Percentiles rank a stretch among this genome's conserved stretches.
Evolutionary conservation across 1,139 yeast genomes (phyloP).

Genomic region (Scheffersomyces quercinus): DNA sequence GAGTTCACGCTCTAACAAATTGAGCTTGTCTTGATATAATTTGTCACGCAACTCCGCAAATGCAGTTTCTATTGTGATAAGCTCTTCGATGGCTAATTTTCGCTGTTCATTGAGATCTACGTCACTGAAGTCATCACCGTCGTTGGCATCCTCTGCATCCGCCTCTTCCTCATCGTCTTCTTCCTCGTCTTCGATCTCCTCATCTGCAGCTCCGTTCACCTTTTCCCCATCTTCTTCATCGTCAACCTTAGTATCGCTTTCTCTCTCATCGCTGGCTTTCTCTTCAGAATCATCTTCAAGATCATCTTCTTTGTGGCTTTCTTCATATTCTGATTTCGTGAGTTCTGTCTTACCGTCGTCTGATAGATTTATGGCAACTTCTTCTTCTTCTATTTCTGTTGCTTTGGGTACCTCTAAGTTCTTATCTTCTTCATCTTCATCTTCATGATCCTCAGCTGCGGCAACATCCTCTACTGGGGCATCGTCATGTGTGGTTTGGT

Average conservation of each 20-base stretch:
- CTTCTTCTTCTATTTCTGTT: constrained; percentile 11
- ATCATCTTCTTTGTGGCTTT: constrained; percentile 8
- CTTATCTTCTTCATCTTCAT: constrained; percentile 5
- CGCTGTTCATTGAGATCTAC: constrained; percentile 51
- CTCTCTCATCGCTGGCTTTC: constrained; percentile 14
- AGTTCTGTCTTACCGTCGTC: background rate
- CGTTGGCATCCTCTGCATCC: constrained; percentile 19
- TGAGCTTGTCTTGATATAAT: constrained; percentile 71
- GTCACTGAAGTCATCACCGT: constrained; percentile 23
- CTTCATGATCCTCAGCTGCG: constrained; percentile 13
- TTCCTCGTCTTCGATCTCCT: constrained; percentile 19
- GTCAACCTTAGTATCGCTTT: constrained; percentile 13
- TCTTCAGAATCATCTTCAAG: constrained; percentile 6
- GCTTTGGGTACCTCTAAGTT: constrained; percentile 6
- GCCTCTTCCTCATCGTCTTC: constrained; percentile 28
- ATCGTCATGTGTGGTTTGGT: constrained; percentile 8
- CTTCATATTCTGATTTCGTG: background rate
- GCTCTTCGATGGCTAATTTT: constrained; percentile 63
- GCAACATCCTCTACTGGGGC: constrained; percentile 13
- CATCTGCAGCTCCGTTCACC: constrained; percentile 2
- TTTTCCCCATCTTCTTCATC: constrained; percentile 17
- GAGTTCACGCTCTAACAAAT: constrained; percentile 75
- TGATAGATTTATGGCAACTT: background rate
- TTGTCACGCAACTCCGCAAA: constrained; percentile 85
- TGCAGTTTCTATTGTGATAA: constrained; percentile 77